A percentile compares a stretch with the other conserved stretches of the same genome.
phyloP scores from a whole-genome alignment of 2,329 filamentous ascomycete genomes.

The Venturia asperata region DNA sequence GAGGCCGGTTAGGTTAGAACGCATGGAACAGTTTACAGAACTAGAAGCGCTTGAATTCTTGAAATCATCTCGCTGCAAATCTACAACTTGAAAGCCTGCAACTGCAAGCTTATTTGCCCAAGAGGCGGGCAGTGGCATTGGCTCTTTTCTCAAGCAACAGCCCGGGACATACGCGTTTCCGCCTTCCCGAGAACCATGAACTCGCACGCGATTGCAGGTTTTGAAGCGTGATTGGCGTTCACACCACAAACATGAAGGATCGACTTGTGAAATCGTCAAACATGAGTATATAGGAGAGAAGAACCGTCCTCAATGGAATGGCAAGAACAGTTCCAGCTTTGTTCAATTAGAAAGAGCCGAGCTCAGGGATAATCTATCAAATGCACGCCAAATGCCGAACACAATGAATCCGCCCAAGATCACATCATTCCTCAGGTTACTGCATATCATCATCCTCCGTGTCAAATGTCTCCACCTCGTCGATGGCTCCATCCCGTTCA shows the following conservation, averaged over 20 bases:
- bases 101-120: not conserved
- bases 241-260: not conserved
- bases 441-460: conserved; percentile 50
- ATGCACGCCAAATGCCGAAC: conserved; percentile 1
- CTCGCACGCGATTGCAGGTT: too few species aligned
- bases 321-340: not conserved
- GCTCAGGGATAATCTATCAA: conserved; percentile 1
- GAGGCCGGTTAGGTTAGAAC: too few species aligned
- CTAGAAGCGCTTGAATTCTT: not conserved
- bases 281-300: not conserved
- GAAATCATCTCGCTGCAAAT: not conserved
- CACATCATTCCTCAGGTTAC: not conserved
- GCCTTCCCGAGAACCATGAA: too few species aligned
- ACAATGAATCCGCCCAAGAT: not conserved
- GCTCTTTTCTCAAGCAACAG: not conserved
- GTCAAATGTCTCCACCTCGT: conserved; percentile 85
- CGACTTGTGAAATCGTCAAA: not conserved
- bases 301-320: not conserved
- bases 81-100: not conserved
- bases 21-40: too few species aligned
- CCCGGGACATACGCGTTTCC: not conserved
- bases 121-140: not conserved
- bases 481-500: conserved; percentile 67
- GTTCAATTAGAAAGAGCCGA: not conserved
- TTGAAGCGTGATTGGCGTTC: too few species aligned